Conservation (phyloP, 192 early-diverging fungal genomes). For the Entomortierella lignicola region DNA sequence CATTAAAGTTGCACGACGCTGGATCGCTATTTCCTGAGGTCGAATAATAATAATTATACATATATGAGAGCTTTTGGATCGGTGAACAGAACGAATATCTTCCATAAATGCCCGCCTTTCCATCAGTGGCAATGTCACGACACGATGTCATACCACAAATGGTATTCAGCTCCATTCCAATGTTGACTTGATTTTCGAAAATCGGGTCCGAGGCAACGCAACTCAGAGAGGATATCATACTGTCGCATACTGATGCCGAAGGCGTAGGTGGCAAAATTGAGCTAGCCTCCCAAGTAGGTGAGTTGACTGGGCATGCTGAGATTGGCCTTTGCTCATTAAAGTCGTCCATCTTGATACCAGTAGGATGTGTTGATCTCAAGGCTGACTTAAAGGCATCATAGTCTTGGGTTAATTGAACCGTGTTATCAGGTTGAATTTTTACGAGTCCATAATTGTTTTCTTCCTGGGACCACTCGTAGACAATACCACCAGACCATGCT, state of each 20-base stretch:
- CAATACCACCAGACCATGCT: constrained; percentile 76
- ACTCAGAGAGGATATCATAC: constrained; percentile 69
- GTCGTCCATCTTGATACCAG: constrained; percentile 68
- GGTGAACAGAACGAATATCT: constrained; percentile 60
- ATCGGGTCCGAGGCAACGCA: constrained; percentile 59
- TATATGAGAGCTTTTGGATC: constrained; percentile 59
- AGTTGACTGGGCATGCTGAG: constrained; percentile 58
- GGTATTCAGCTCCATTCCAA: constrained; percentile 54
- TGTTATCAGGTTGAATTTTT: constrained; percentile 58
- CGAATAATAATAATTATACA: constrained; percentile 57
- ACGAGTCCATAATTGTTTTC: constrained; percentile 81
- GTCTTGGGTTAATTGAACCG: constrained; percentile 59
- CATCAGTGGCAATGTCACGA: constrained; percentile 58
- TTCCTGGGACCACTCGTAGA: constrained; percentile 83
- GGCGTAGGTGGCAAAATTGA: constrained; percentile 72
- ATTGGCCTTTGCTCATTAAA: constrained; percentile 56
- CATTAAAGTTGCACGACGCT: constrained; percentile 52
- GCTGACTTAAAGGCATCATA: constrained; percentile 71
- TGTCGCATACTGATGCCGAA: constrained; percentile 69
- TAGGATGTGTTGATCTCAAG: constrained; percentile 63
- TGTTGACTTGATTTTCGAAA: constrained; percentile 18
- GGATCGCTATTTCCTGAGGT: constrained; percentile 38
- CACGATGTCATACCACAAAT: constrained; percentile 59
- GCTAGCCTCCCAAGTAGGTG: constrained; percentile 66
- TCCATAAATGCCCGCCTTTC: constrained; percentile 58